These are phyloP conservation scores for Neurospora tetrasperma DNA, from an alignment of 495 filamentous ascomycete species.

Conservation along the genomic window DNA sequence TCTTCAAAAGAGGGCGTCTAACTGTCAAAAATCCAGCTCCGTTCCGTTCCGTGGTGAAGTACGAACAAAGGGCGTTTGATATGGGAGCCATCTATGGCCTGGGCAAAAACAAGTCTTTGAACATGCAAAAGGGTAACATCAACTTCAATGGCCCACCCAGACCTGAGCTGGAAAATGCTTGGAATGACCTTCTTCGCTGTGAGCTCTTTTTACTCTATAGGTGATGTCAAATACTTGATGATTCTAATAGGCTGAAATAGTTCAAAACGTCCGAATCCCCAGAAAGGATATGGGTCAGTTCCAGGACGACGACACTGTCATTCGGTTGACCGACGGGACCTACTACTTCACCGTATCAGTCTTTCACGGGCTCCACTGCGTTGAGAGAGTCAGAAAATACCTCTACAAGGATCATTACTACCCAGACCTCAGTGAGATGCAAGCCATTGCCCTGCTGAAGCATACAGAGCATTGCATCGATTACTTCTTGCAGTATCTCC, in stretches of 20 bases:
- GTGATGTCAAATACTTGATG: too few relatives aligned
- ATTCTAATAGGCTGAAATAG: neutral
- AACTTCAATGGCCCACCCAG: slow-evolving; percentile 4
- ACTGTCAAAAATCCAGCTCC: neutral
- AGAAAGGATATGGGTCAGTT: slow-evolving; percentile 1
- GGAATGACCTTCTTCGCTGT: slow-evolving; percentile 1
- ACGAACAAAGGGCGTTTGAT: neutral
- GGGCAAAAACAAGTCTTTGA: neutral
- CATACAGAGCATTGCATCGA: slow-evolving; percentile 8
- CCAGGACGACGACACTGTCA: neutral
- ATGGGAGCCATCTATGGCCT: neutral
- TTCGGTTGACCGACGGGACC: slow-evolving; percentile 2
- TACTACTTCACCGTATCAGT: slow-evolving; percentile 1
- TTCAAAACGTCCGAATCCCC: neutral
- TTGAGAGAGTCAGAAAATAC: neutral
- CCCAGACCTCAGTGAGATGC: neutral
- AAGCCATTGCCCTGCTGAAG: neutral
- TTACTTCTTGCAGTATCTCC: slow-evolving; percentile 7
- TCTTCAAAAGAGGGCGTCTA: neutral
- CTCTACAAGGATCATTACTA: slow-evolving; percentile 6
- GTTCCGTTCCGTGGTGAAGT: neutral
- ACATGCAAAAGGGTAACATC: neutral
- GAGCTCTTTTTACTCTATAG: too few relatives aligned
- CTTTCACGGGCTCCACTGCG: slow-evolving; percentile 5
- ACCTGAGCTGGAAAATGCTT: slow-evolving; percentile 1